Evolutionary conservation across 1,284 basidiomycete genomes (phyloP), one percentile per base, ranked within the genome.

Genomic region (Anthracocystis walkeri): DNA sequence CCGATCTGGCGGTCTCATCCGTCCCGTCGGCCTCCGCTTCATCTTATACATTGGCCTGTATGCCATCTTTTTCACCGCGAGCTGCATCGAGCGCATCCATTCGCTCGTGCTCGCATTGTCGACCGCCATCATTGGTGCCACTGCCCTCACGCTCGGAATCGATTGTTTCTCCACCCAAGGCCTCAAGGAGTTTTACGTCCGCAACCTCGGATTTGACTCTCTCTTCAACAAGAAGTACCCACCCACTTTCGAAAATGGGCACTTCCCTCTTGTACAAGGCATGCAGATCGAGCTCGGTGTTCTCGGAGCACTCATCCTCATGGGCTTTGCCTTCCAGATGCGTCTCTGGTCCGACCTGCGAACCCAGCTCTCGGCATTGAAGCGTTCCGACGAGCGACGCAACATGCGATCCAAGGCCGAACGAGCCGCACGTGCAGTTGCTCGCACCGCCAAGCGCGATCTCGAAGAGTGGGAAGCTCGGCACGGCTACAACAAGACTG

Each of bases 211-310:
- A 20, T 94, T 94, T 86, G 88, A 87, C 10, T 81, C 87, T 3
- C 86, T 97, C 38, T 97, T 96, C 86, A 58, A 35, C 41, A 41
- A 50, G 51, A 77, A 76, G 64, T 72, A 80, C 33, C 64, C 65
- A 2, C 64, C 67, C 21, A 76, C 69, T 18, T 81, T 81, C 27
- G 41, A 63, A 42, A 54, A 71, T 27, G 64, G 64, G 58, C 86
- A 89, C 55, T 96, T 93, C 80, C 93, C 93, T 11, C 90, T 96
- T 59, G 90, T 92, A 4, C 93, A 95, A 83, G 91, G 91, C 8
- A 97, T 96, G 92, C 89, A 93, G 84, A 94, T 97, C 77, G 94
- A 97, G 84, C 89, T 98, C 29, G 95, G 94, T 45, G 89, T 97
- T 67, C 90, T 93, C 65, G 89, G 93, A 20, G 89, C 93, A 6